Evolutionary conservation across 2,329 filamentous ascomycete species (phyloP), one percentile per base, ranked within the genome.

Genomic region (Talaromyces sp.): DNA sequence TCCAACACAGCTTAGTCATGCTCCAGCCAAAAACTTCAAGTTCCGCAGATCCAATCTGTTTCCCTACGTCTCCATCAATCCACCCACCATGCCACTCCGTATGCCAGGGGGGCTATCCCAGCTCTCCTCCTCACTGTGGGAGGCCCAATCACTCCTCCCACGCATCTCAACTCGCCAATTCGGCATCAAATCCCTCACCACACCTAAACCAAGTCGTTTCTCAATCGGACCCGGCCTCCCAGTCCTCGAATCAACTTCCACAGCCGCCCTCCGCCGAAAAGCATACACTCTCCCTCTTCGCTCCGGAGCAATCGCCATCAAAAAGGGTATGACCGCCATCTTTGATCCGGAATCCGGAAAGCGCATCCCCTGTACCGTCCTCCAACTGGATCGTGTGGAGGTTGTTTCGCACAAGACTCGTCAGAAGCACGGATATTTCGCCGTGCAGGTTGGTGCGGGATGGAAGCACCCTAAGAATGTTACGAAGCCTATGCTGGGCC

Each of bases 251-350:
- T 78, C 82, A 52, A 82, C 81, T 9, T 77, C 79, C 8, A 76
- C 79, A 3, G 83, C 82, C n/a, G 85, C 86, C 2, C 78, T 86
- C 51, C 73, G 78, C 51, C 82, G 84, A 45, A 84, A 82, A 71
- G 75, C 78, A 35, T 76, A 77, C 59, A 83, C 79, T 0, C 78
- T 85, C 10, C 85, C 86, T 6, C 76, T 83, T 37, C 88, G 94
- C 24, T 87, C 91, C 2, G 94, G 94, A 27, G 86, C 90, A 8
- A 81, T 99, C 42, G 91, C 89, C 11, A 82, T 87, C 70, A 99
- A 99, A 78, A 93, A 92, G 77, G 94, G 94, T 73, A 97, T 99
- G 90, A 96, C 91, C 39, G 92, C 89, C 55, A 77, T 97, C 60
- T 97, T 89, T 81, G 87, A 91, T 68, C 75, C 82, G 0, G 84